These are phyloP conservation scores for Diplodia seriata DNA, from an alignment of 2,329 filamentous ascomycete species.

Conservation along the genomic window DNA sequence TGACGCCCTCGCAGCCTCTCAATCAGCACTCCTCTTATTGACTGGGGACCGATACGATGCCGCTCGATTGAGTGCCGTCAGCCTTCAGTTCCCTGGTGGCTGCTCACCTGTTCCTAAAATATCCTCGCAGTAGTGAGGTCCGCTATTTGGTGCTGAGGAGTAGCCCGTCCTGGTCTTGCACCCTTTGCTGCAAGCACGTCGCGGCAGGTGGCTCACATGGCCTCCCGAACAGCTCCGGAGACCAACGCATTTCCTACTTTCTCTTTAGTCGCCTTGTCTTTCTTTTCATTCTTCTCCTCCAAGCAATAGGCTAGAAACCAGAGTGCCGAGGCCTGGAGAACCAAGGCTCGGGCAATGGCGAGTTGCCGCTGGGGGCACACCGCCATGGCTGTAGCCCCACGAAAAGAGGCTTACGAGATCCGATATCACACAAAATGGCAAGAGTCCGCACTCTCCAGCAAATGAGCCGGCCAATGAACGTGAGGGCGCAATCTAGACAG, in stretches of 20 bases:
- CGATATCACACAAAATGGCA: slow-evolving; percentile 23
- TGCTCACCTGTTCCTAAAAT: slow-evolving; percentile 24
- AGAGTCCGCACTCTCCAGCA: background rate
- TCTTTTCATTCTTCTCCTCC: background rate
- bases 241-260: background rate
- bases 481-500: background rate
- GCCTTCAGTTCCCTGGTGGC: background rate
- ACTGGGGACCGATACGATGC: slow-evolving; percentile 6
- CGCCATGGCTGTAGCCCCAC: slow-evolving; percentile 14
- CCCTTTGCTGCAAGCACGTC: background rate
- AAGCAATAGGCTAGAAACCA: no score
- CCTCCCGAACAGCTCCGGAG: background rate
- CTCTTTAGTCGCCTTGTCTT: background rate
- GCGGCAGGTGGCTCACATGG: no score
- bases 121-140: background rate
- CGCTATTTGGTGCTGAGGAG: background rate
- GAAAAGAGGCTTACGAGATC: slow-evolving; percentile 16
- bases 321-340: background rate
- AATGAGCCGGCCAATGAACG: background rate
- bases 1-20: slow-evolving; percentile 6
- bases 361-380: slow-evolving; percentile 10
- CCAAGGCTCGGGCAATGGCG: background rate
- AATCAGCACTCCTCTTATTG: background rate
- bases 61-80: background rate
- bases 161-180: background rate